A percentile compares a stretch with the other conserved stretches of the same genome.
Evolutionary conservation across 2,329 filamentous ascomycete genomes (phyloP).

Genomic region (Xylaria sp.): DNA sequence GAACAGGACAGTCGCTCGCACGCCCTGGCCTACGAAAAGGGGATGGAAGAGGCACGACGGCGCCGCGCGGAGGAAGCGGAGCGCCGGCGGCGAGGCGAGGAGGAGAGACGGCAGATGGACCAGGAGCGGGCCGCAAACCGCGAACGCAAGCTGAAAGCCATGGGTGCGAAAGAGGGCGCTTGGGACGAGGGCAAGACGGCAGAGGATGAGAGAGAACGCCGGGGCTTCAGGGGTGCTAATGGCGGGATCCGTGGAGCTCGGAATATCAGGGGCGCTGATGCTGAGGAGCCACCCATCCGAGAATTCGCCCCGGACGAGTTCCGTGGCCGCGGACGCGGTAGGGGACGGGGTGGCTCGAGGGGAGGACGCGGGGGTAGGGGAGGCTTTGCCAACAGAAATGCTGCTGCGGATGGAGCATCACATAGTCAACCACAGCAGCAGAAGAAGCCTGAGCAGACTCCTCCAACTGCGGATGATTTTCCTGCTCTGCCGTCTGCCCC

Average conservation of each 20-base stretch:
- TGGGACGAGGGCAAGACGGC: constrained; percentile 70
- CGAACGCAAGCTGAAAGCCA: constrained; percentile 69
- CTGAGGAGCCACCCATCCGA: constrained; percentile 58
- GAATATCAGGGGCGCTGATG: constrained; percentile 49
- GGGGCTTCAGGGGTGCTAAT: constrained; percentile 55
- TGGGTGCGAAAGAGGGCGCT: constrained; percentile 62
- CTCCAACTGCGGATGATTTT: constrained; percentile 54
- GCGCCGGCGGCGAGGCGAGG: constrained; percentile 62
- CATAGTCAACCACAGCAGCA: constrained; percentile 32
- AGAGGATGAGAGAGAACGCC: constrained; percentile 53
- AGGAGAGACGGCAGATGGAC: constrained; percentile 63
- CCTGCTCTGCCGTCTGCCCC: constrained; percentile 52
- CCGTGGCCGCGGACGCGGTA: constrained; percentile 50
- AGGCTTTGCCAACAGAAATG: constrained; percentile 42
- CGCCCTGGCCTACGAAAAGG: constrained; percentile 63
- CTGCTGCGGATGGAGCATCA: constrained; percentile 34
- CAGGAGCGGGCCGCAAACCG: constrained; percentile 70
- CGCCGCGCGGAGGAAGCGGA: constrained; percentile 65
- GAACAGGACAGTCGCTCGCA: constrained; percentile 68
- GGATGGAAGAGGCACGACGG: constrained; percentile 66
- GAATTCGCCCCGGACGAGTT: constrained; percentile 50
- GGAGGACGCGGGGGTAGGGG: constrained; percentile 49
- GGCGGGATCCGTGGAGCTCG: constrained; percentile 55
- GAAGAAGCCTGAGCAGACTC: constrained; percentile 45
- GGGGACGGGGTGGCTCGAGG: constrained; percentile 48